Evolutionary conservation across 371 early-diverging fungal species (phyloP).

Genomic region (Syncephalastrum monosporum): DNA sequence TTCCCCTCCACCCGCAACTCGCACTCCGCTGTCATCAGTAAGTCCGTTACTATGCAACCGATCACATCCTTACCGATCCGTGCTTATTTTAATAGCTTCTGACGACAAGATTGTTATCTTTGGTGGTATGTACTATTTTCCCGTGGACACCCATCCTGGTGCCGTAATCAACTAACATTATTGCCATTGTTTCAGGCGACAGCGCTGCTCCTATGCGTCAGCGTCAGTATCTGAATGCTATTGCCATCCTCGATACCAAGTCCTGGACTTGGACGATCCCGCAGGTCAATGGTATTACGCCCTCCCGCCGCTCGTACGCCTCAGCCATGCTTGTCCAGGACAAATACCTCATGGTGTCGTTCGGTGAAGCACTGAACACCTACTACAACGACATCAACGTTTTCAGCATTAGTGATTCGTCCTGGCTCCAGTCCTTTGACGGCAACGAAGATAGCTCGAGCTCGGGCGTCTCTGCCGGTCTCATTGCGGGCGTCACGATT

Average conservation of each 20-base stretch:
- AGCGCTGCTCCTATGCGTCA: constrained; percentile 19
- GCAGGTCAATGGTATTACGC: constrained; percentile 31
- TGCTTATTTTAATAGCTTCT: constrained; percentile 16
- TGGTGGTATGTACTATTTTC: constrained; percentile 36
- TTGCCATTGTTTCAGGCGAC: constrained; percentile 23
- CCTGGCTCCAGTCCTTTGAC: constrained; percentile 38
- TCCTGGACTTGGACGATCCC: constrained; percentile 44
- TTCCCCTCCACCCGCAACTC: constrained; percentile 26
- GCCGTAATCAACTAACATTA: not conserved
- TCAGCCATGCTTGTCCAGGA: constrained; percentile 34
- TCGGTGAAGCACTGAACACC: constrained; percentile 42
- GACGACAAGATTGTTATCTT: constrained; percentile 40
- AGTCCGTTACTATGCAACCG: constrained; percentile 13
- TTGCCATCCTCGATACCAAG: constrained; percentile 40
- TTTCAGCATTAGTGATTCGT: constrained; percentile 13
- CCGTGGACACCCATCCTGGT: not conserved
- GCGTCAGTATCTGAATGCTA: constrained; percentile 26
- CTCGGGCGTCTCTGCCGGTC: constrained; percentile 30
- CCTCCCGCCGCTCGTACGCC: constrained; percentile 41
- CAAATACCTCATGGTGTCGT: constrained; percentile 35
- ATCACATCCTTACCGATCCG: constrained; percentile 4
- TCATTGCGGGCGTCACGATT: constrained; percentile 46
- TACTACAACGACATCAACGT: constrained; percentile 49
- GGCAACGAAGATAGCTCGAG: constrained; percentile 1
- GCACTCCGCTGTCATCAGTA: constrained; percentile 44